These are phyloP conservation scores for Luffa aegyptiaca DNA, from an alignment of 306 rosid genomes.

Conservation along the genomic window DNA sequence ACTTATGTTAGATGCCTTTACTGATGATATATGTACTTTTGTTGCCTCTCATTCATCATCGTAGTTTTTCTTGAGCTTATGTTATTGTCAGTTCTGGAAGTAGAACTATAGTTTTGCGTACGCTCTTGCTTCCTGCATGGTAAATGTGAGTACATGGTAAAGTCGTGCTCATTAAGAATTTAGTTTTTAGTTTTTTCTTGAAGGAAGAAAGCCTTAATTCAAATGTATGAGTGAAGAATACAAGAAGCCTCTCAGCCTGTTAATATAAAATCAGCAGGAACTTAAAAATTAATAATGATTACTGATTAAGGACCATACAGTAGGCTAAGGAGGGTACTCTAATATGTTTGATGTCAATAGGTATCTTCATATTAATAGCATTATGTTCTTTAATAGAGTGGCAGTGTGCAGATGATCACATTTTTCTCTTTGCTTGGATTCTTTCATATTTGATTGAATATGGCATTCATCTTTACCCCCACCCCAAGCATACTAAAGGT, in stretches of 20 bases:
- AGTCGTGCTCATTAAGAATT: neutral
- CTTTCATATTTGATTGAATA: neutral
- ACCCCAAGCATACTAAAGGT: neutral
- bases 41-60: neutral
- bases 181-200: neutral
- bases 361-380: neutral
- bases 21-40: neutral
- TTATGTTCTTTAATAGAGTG: neutral
- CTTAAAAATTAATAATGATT: too few species aligned
- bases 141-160: neutral
- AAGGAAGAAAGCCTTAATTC: neutral
- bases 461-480: neutral
- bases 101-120: neutral
- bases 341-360: neutral
- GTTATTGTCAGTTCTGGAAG: neutral
- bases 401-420: neutral
- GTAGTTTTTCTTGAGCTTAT: neutral
- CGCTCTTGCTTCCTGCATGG: neutral
- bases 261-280: neutral
- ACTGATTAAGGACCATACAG: too few species aligned
- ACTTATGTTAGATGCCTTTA: neutral
- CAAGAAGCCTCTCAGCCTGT: neutral
- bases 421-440: neutral
- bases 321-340: neutral
- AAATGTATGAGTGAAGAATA: neutral